Evolutionary conservation across 768 basidiomycete species (phyloP).

Genomic region (Lentinula aciculospora): DNA sequence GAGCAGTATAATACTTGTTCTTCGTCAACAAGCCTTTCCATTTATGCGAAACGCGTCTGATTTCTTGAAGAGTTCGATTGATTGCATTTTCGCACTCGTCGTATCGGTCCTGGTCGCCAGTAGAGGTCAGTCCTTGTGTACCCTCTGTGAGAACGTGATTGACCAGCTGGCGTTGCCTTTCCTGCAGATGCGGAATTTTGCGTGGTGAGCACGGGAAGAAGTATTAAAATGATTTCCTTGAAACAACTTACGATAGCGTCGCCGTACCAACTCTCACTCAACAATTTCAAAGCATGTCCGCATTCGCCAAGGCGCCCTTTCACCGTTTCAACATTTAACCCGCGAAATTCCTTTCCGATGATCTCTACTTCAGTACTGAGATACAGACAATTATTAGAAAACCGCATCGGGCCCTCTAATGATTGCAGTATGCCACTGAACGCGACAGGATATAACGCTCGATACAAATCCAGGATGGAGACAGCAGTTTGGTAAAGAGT

Average conservation of each 20-base stretch:
- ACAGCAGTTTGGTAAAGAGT: conserved; percentile 57
- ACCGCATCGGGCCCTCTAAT: conserved; percentile 58
- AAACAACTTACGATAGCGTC: conserved; percentile 54
- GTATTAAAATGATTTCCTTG: neutral
- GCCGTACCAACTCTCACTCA: conserved; percentile 69
- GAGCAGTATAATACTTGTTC: conserved; percentile 63
- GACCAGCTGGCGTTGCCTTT: conserved; percentile 38
- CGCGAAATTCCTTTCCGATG: conserved; percentile 23
- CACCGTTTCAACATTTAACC: conserved; percentile 17
- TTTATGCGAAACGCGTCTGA: conserved; percentile 55
- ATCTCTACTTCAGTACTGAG: conserved; percentile 49
- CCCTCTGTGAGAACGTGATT: conserved; percentile 41
- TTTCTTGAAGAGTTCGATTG: conserved; percentile 53
- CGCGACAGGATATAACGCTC: conserved; percentile 70
- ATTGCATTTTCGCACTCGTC: conserved; percentile 73
- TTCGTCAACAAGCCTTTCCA: conserved; percentile 72
- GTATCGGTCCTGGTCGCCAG: conserved; percentile 66
- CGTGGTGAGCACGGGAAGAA: conserved; percentile 3
- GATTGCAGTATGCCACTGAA: conserved; percentile 40
- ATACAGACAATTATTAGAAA: conserved; percentile 79
- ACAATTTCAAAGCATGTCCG: conserved; percentile 39
- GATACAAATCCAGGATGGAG: conserved; percentile 70
- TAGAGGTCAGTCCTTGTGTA: conserved; percentile 63
- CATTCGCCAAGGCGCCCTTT: conserved; percentile 50
- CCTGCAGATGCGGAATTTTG: conserved; percentile 28